Base-by-base conservation (phyloP, 345 rosid genomes). In the Pistacia atlantica region DNA sequence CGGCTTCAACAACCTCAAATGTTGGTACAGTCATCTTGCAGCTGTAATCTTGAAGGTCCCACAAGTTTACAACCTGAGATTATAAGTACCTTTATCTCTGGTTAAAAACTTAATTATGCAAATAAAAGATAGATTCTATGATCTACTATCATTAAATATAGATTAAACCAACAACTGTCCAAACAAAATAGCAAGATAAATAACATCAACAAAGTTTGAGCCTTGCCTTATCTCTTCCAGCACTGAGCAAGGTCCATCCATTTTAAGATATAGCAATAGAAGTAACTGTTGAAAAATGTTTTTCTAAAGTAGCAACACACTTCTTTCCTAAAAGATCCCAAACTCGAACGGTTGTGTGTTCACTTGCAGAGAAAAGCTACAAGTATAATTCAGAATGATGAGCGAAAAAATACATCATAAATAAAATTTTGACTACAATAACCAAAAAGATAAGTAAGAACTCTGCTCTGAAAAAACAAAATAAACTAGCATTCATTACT, bases 171-270 rank as follows among this genome's bases (percentile, higher is more conserved):
- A 38, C 42, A 59, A 31, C 48, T 22, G n/a, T 6, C 38, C 51
- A 9, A 12, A 31, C 22, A 70, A 11, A 64, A 20, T 31, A 68
- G 42, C 54, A 17, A 10, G 20, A 51, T 63, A 65, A 14, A 75
- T 54, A 1, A 54, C 7, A 54, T 13, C 57, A 54, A 54, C 18
- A 54, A 54, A 54, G 16, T 54, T 52, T 69, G 58, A 68, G 73
- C 62, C 86, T 31, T 81, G 86, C 99, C 92, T 93, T 96, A 83
- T 93, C 99, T 82, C 99, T 90, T 75, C 98, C 98, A 68, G 97
- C 92, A 80, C 82, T 91, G 25, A 93, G 89, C 79, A 96, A 80
- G 45, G 90, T 86, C 85, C 86, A 87, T 69, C 98, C 95, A 90
- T 96, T 98, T 79, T 86, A 90, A 52, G 98, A 90, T 57, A 96